Conservation (phyloP, 805 yeast species). For the Vanderwaltozyma verrucispora region DNA sequence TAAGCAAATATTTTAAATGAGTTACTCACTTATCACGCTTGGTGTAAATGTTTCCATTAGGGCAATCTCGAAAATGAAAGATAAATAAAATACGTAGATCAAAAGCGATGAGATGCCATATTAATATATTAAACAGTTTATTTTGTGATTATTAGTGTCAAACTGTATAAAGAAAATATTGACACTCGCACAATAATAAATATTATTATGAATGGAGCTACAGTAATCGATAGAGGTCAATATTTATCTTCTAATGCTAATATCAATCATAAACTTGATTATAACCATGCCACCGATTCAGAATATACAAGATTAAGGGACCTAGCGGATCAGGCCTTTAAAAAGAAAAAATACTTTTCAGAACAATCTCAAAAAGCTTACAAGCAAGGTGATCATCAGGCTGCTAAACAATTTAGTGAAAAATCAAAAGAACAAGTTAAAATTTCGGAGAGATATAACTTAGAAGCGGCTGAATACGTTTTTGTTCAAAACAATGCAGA, state of each 20-base stretch:
- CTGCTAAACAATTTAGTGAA: constrained; percentile 64
- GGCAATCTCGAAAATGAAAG: no score
- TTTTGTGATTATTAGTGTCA: no score
- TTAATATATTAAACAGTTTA: no score
- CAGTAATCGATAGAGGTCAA: constrained; percentile 10
- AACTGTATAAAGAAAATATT: no score
- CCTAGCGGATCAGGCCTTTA: constrained; percentile 57
- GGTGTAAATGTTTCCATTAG: no score
- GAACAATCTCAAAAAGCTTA: constrained; percentile 70
- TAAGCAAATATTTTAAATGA: no score
- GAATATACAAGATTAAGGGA: constrained; percentile 54
- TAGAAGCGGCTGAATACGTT: constrained; percentile 81
- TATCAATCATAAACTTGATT: constrained; percentile 33
- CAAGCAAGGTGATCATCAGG: constrained; percentile 57
- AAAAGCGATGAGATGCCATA: no score
- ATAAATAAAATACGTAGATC: no score
- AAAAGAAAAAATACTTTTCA: constrained; percentile 44
- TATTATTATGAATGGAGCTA: constrained; percentile 3
- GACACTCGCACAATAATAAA: no score
- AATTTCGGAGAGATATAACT: constrained; percentile 60
- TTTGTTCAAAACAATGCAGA: constrained; percentile 83
- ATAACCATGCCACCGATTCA: constrained; percentile 62
- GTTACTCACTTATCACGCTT: no score
- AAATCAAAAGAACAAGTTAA: constrained; percentile 49
- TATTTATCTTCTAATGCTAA: not conserved